Evolutionary conservation across 345 rosid species (phyloP).

Genomic region (Durio zibethinus): DNA sequence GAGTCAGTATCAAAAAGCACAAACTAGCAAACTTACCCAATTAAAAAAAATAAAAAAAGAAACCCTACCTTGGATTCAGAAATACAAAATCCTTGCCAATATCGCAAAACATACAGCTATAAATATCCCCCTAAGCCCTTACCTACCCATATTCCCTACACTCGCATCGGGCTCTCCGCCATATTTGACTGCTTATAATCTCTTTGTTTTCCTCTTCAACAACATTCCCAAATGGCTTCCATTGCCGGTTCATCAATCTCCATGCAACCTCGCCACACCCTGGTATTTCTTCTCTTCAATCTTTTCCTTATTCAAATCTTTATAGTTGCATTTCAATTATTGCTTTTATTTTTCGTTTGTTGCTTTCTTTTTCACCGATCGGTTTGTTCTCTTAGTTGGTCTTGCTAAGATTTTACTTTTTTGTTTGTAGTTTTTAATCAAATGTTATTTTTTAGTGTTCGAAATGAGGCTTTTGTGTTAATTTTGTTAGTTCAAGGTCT

Average conservation of each 20-base stretch:
- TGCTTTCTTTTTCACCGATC: not conserved
- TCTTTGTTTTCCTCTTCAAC: constrained; percentile 10
- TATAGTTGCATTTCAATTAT: not conserved
- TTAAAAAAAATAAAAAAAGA: not conserved
- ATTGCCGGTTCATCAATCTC: constrained; percentile 32
- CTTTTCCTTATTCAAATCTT: not conserved
- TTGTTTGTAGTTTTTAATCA: not conserved
- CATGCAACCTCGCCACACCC: constrained; percentile 34
- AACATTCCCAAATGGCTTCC: constrained; percentile 42
- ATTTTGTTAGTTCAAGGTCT: not conserved
- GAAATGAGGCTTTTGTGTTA: not conserved
- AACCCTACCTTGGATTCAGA: not conserved
- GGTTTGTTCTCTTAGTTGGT: constrained; percentile 6
- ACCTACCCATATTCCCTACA: constrained; percentile 15
- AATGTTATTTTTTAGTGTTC: not conserved
- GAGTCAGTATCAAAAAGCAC: not conserved
- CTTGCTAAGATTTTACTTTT: not conserved
- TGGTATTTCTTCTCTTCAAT: constrained; percentile 8
- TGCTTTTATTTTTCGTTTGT: not conserved
- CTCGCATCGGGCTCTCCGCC: constrained; percentile 44
- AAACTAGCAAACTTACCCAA: not conserved
- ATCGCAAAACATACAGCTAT: constrained; percentile 11
- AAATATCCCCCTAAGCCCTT: not conserved
- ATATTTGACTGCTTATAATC: constrained; percentile 12
- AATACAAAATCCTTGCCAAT: not conserved